Conservation (phyloP, 1,284 basidiomycete genomes). For the Chalciporus sp. region DNA sequence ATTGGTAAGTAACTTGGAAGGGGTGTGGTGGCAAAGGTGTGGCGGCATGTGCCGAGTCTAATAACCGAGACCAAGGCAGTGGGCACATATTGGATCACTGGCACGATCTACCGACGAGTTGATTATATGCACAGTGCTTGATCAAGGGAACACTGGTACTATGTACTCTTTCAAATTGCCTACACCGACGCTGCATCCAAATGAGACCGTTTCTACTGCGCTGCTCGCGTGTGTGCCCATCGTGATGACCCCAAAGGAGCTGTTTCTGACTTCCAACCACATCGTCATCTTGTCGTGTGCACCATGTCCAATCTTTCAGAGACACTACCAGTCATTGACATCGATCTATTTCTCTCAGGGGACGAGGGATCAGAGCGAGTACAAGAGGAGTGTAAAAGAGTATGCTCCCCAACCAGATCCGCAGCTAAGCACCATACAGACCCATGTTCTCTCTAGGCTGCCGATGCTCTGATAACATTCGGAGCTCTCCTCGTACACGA, state of each 20-base stretch:
- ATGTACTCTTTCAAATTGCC: background rate
- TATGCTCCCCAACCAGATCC: constrained; percentile 20
- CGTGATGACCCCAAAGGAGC: background rate
- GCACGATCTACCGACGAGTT: no score
- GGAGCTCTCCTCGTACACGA: constrained; percentile 85
- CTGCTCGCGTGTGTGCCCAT: background rate
- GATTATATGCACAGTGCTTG: no score
- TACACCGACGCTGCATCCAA: background rate
- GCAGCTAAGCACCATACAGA: background rate
- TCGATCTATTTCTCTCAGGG: constrained; percentile 70
- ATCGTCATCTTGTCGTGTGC: background rate
- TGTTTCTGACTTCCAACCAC: background rate
- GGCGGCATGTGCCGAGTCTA: constrained; percentile 32
- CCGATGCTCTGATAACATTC: constrained; percentile 77
- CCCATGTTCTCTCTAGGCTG: constrained; percentile 50
- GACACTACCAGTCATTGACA: constrained; percentile 70
- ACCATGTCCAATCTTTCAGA: constrained; percentile 35
- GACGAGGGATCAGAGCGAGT: constrained; percentile 50
- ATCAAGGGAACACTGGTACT: no score
- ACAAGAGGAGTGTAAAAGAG: constrained; percentile 68
- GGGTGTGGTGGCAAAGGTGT: constrained; percentile 26
- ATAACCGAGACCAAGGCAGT: background rate
- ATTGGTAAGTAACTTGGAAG: background rate
- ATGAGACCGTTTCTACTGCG: background rate
- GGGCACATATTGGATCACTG: background rate